Percentiles rank a stretch among this genome's conserved stretches.
phyloP scores from a whole-genome alignment of 2,329 filamentous ascomycete genomes.

The Penicillium janthinellum region DNA sequence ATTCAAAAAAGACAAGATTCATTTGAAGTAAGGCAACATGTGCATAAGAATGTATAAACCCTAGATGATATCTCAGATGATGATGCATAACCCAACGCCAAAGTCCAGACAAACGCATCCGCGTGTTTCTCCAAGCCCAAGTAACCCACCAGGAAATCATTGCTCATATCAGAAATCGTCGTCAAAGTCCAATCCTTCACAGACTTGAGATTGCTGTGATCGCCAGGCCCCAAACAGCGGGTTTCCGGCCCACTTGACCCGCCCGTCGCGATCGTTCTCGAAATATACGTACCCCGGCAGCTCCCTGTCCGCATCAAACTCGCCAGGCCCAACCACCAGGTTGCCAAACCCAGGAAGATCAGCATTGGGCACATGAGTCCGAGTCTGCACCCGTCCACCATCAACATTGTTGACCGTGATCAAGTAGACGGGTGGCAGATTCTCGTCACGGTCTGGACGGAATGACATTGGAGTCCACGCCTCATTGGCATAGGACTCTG shows the following conservation, averaged over 20 bases:
- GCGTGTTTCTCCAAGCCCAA: background rate
- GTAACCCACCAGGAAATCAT: conserved; percentile 18
- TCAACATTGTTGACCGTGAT: conserved; percentile 42
- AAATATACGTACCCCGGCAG: conserved; percentile 45
- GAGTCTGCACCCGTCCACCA: conserved; percentile 37
- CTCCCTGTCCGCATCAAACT: conserved; percentile 26
- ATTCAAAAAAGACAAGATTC: background rate
- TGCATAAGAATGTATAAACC: background rate
- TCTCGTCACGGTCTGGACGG: conserved; percentile 33
- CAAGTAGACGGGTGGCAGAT: conserved; percentile 39
- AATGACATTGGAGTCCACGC: conserved; percentile 43
- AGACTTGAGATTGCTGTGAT: conserved; percentile 38
- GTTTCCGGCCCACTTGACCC: conserved; percentile 36
- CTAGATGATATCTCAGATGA: background rate
- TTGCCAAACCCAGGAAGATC: conserved; percentile 36
- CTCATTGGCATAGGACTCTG: conserved; percentile 41
- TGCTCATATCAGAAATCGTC: conserved; percentile 23
- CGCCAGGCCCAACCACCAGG: conserved; percentile 32
- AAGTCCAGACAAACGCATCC: background rate
- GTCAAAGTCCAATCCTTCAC: conserved; percentile 42
- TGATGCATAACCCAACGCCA: conserved; percentile 14
- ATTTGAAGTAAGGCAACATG: background rate
- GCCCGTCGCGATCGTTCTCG: conserved; percentile 38
- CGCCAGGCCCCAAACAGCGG: conserved; percentile 43
- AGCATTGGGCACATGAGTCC: conserved; percentile 41